A percentile compares a stretch with the other conserved stretches of the same genome.
These are phyloP conservation scores for Xylariaceae sp. DNA, from an alignment of 2,329 filamentous ascomycete genomes.

Conservation along the genomic window DNA sequence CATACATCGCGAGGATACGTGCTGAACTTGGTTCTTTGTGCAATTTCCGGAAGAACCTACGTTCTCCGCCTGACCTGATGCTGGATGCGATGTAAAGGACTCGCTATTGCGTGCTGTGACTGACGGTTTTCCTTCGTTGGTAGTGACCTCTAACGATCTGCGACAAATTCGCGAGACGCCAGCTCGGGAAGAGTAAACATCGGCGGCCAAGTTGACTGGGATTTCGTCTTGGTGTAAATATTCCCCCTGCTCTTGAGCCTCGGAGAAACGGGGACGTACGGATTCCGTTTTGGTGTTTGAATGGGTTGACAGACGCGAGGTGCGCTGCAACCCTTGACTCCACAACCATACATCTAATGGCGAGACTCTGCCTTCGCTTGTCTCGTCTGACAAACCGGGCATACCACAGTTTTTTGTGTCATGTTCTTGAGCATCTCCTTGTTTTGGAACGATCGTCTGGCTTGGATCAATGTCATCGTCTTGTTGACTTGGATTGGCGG, in stretches of 20 bases:
- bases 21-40: conserved; percentile 10
- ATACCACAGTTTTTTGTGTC: conserved; percentile 4
- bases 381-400: conserved; percentile 12
- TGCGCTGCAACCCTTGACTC: conserved; percentile 25
- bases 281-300: conserved; percentile 19
- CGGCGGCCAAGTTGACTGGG: background rate
- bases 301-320: conserved; percentile 21
- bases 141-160: background rate
- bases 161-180: background rate
- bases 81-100: conserved; percentile 8
- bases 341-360: conserved; percentile 31
- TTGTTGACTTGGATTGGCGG: conserved; percentile 4
- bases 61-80: conserved; percentile 6
- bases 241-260: background rate
- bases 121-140: background rate
- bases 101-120: conserved; percentile 7
- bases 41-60: background rate
- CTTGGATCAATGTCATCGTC: conserved; percentile 5
- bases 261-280: conserved; percentile 6
- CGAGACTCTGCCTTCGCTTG: conserved; percentile 21
- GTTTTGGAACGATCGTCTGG: conserved; percentile 3
- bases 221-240: background rate
- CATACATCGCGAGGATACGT: conserved; percentile 25
- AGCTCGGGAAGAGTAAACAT: conserved; percentile 4
- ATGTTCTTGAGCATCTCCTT: background rate